Conservation (phyloP, 371 early-diverging fungal genomes). For the Mortierella sp. region DNA sequence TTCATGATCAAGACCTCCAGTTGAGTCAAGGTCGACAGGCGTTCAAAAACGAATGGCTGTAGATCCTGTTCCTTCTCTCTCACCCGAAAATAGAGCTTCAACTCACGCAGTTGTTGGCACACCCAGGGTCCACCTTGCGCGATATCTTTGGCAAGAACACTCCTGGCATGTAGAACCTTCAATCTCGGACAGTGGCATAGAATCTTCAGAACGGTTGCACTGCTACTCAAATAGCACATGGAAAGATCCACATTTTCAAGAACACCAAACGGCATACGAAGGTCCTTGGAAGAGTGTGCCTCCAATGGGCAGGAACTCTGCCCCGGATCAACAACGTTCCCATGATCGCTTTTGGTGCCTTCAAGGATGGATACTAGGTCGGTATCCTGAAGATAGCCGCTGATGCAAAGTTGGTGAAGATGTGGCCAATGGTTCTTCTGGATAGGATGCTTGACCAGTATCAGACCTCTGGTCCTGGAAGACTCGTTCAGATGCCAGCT, state of each 20-base stretch:
- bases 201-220: not conserved
- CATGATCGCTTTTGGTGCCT: too few relatives aligned
- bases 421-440: too few relatives aligned
- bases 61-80: not conserved
- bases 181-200: not conserved
- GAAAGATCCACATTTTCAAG: not conserved
- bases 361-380: too few relatives aligned
- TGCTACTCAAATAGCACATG: not conserved
- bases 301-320: too few relatives aligned
- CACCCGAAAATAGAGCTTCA: not conserved
- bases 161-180: not conserved
- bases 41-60: constrained; percentile 1
- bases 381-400: too few relatives aligned
- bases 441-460: too few relatives aligned
- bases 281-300: too few relatives aligned
- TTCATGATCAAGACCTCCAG: not conserved
- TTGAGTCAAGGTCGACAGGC: not conserved
- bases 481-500: too few relatives aligned
- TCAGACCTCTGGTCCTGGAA: too few relatives aligned
- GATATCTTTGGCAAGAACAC: not conserved
- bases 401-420: too few relatives aligned
- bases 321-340: too few relatives aligned
- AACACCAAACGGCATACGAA: not conserved
- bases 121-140: not conserved
- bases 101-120: not conserved